phyloP scores from a whole-genome alignment of 768 basidiomycete genomes.

The Tremella yokohamensis region DNA sequence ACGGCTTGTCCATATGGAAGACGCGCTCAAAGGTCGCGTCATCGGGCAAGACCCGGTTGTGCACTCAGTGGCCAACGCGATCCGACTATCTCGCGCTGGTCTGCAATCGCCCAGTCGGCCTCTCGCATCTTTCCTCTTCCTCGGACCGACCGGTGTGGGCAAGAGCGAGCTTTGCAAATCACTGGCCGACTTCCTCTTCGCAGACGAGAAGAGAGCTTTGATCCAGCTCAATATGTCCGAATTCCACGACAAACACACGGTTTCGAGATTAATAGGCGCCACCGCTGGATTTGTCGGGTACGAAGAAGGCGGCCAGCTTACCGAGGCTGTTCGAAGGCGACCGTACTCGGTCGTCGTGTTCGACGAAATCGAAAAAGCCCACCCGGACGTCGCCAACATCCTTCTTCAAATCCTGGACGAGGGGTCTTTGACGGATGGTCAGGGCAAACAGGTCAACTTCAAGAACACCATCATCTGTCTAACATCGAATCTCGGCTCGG shows the following conservation, averaged over 20 bases:
- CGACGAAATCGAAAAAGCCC: constrained; percentile 85
- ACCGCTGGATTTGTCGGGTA: constrained; percentile 92
- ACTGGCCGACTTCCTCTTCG: constrained; percentile 81
- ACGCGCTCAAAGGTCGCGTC: constrained; percentile 65
- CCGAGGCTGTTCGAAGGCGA: constrained; percentile 86
- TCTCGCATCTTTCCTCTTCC: constrained; percentile 86
- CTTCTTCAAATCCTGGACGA: constrained; percentile 88
- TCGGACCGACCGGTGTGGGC: constrained; percentile 48
- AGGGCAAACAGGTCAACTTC: constrained; percentile 88
- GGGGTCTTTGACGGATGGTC: constrained; percentile 82
- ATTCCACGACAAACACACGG: constrained; percentile 88
- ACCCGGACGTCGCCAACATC: constrained; percentile 86
- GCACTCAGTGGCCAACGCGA: constrained; percentile 77
- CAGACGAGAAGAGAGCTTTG: constrained; percentile 78
- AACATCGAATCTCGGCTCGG: constrained; percentile 76
- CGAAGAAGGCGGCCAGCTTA: constrained; percentile 75
- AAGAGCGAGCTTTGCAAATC: constrained; percentile 89
- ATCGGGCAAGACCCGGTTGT: constrained; percentile 92
- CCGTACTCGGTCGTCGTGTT: constrained; percentile 74
- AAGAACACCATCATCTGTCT: constrained; percentile 92
- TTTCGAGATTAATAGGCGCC: constrained; percentile 84
- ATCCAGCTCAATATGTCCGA: constrained; percentile 97
- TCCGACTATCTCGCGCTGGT: constrained; percentile 87
- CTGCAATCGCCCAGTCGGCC: constrained; percentile 83
- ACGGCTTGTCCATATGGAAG: constrained; percentile 90